These are phyloP conservation scores for Deakozyma indianensis DNA, from an alignment of 805 yeast species.

Conservation along the genomic window DNA sequence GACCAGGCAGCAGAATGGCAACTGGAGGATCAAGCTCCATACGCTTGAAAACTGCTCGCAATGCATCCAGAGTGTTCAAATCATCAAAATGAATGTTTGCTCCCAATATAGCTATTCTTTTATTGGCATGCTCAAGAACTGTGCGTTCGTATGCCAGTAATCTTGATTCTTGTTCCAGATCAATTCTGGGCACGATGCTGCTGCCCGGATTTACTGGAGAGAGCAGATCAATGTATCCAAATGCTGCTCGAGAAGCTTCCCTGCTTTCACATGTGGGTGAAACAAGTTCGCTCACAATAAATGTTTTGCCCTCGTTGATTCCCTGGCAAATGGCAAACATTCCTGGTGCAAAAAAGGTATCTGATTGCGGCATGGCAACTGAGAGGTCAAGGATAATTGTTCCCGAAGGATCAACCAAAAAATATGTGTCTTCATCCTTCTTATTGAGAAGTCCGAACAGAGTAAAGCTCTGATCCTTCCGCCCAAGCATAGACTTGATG, in stretches of 20 bases:
- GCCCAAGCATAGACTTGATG: slow-evolving; percentile 74
- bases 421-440: slow-evolving; percentile 47
- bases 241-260: slow-evolving; percentile 46
- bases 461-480: slow-evolving; percentile 63
- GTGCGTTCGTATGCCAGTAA: slow-evolving; percentile 32
- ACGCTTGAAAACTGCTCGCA: slow-evolving; percentile 44
- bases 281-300: slow-evolving; percentile 60
- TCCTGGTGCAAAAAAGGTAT: slow-evolving; percentile 56
- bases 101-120: slow-evolving; percentile 59
- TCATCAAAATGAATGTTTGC: slow-evolving; percentile 58
- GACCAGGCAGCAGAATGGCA: slow-evolving; percentile 68
- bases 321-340: slow-evolving; percentile 77
- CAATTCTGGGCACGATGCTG: slow-evolving; percentile 33
- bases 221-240: slow-evolving; percentile 62
- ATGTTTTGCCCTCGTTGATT: slow-evolving; percentile 44
- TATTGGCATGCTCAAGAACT: slow-evolving; percentile 14
- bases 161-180: slow-evolving; percentile 39
- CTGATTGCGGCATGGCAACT: slow-evolving; percentile 47
- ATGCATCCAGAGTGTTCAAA: slow-evolving; percentile 39
- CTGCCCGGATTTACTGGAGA: slow-evolving; percentile 1
- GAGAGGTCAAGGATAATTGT: slow-evolving; percentile 45
- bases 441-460: slow-evolving; percentile 62
- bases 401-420: slow-evolving; percentile 72
- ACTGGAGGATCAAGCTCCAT: slow-evolving; percentile 47
- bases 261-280: slow-evolving; percentile 86